phyloP scores from a whole-genome alignment of 345 rosid genomes.

The Gossypium thurberi region DNA sequence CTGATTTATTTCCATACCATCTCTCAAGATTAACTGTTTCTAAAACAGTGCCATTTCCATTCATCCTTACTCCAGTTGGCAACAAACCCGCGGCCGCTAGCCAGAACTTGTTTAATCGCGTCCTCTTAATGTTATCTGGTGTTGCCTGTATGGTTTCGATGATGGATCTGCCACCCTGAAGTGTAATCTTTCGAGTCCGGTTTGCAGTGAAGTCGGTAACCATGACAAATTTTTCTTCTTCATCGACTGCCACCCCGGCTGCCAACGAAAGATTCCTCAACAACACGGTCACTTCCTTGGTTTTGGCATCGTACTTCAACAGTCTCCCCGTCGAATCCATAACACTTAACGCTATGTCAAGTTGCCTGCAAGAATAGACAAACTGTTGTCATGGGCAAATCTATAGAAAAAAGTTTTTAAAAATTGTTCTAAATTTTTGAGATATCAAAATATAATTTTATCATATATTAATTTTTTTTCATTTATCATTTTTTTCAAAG shows the following conservation, averaged over 20 bases:
- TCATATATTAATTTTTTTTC: too few species aligned
- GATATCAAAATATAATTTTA: too few species aligned
- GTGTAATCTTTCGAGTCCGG: constrained; percentile 10
- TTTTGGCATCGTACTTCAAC: constrained; percentile 7
- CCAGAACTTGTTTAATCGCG: neutral
- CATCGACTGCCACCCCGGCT: constrained; percentile 13
- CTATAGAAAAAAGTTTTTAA: too few species aligned
- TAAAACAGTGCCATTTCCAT: neutral
- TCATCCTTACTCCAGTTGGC: constrained; percentile 3
- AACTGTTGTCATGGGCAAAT: too few species aligned
- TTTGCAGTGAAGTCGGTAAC: constrained; percentile 2
- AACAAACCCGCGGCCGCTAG: neutral
- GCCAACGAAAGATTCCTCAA: constrained; percentile 11
- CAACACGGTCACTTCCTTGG: constrained; percentile 12
- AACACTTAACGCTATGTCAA: neutral
- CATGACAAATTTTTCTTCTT: neutral
- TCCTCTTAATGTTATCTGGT: constrained; percentile 19
- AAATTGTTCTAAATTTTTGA: too few species aligned
- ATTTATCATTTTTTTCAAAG: too few species aligned
- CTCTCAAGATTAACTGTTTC: neutral
- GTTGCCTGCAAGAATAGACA: neutral
- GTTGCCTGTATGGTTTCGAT: neutral
- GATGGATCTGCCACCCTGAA: constrained; percentile 7
- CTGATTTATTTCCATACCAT: neutral
- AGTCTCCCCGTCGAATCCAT: constrained; percentile 20